Percentiles rank a stretch among this genome's conserved stretches.
These are phyloP conservation scores for Epicoccum nigrum DNA, from an alignment of 2,329 filamentous ascomycete species.

Conservation along the genomic window DNA sequence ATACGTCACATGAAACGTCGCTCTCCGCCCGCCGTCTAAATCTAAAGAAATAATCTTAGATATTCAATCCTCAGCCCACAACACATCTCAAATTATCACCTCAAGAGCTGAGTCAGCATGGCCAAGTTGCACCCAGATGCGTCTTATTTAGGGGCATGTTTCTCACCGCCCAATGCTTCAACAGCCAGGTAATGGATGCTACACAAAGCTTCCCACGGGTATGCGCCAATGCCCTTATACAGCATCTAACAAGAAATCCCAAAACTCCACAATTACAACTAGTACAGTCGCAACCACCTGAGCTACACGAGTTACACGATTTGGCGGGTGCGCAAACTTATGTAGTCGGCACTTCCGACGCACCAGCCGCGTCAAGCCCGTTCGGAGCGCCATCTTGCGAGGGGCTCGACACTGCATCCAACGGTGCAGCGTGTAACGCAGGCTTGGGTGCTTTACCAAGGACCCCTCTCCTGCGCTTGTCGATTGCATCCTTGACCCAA, in stretches of 20 bases:
- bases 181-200: slow-evolving; percentile 20
- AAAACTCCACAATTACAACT: slow-evolving; percentile 19
- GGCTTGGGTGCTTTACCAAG: slow-evolving; percentile 67
- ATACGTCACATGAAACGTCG: slow-evolving; percentile 19
- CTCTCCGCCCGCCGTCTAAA: no score
- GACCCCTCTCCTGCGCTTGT: slow-evolving; percentile 66
- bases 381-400: slow-evolving; percentile 34
- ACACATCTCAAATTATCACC: no score
- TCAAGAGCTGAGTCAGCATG: no score
- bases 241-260: slow-evolving; percentile 17
- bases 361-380: slow-evolving; percentile 25
- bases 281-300: slow-evolving; percentile 13
- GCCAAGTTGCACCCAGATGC: slow-evolving; percentile 3
- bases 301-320: slow-evolving; percentile 7
- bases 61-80: no score
- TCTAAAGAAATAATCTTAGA: no score
- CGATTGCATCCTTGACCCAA: slow-evolving; percentile 79
- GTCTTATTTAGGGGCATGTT: slow-evolving; percentile 28
- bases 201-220: slow-evolving; percentile 19
- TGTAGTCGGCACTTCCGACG: slow-evolving; percentile 24
- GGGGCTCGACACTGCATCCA: slow-evolving; percentile 68
- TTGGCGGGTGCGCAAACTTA: slow-evolving; percentile 3
- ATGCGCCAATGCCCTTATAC: slow-evolving; percentile 23
- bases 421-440: slow-evolving; percentile 83
- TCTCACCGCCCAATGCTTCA: slow-evolving; percentile 24